These are phyloP conservation scores for Umbellularia californica DNA, from an alignment of 164 flowering plant species.

Conservation along the genomic window DNA sequence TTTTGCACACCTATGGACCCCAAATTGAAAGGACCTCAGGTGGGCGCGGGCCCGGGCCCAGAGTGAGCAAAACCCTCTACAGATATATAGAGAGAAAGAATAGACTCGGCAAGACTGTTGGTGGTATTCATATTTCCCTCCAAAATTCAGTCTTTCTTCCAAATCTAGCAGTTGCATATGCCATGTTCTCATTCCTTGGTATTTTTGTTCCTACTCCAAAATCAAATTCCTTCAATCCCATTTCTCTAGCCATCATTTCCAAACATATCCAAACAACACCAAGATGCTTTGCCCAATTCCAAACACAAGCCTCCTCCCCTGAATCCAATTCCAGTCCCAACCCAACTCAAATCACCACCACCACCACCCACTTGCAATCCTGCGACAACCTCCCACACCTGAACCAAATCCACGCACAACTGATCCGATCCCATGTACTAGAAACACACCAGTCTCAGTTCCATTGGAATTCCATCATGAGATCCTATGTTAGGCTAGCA, in stretches of 20 bases:
- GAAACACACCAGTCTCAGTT: constrained; percentile 25
- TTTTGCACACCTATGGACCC: no score
- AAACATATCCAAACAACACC: not conserved
- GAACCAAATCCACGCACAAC: constrained; percentile 30
- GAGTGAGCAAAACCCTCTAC: no score
- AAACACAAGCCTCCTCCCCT: not conserved
- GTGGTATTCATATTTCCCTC: no score
- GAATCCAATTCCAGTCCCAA: constrained; percentile 8
- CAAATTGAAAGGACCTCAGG: no score
- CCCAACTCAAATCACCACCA: constrained; percentile 18
- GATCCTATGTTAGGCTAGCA: constrained; percentile 39
- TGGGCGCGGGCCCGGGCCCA: no score
- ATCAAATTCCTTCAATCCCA: not conserved
- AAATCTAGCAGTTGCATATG: no score
- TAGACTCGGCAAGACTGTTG: no score
- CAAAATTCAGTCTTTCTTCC: no score
- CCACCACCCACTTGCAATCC: constrained; percentile 29
- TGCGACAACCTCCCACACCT: constrained; percentile 30
- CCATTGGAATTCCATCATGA: constrained; percentile 52
- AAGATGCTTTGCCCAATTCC: not conserved
- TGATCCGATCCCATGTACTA: constrained; percentile 36
- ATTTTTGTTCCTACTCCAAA: not conserved
- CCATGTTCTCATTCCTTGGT: not conserved
- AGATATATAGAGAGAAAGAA: no score
- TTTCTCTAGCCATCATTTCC: constrained; percentile 3